phyloP scores from a whole-genome alignment of 139 green algal genomes.

The Chlorella sp. region DNA sequence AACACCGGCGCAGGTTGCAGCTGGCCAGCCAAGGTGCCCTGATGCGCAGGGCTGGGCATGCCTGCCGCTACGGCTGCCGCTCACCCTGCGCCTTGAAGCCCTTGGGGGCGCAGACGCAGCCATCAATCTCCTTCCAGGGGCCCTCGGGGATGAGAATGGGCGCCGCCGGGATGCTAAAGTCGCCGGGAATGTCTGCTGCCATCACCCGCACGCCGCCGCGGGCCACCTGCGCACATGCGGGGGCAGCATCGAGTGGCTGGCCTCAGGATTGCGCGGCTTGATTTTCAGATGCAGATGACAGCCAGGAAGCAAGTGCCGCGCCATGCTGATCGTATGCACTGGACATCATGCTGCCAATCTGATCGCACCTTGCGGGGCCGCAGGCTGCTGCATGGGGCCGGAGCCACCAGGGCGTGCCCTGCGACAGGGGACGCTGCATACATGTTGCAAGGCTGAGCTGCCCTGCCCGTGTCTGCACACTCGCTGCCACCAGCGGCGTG shows the following conservation, averaged over 20 bases:
- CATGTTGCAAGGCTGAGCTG: background rate
- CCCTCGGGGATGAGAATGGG: conserved; percentile 93
- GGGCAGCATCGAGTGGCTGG: background rate
- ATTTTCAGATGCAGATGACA: background rate
- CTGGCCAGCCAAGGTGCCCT: no score
- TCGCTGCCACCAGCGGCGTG: no score
- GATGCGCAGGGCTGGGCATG: no score
- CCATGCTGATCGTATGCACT: no score
- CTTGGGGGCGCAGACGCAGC: conserved; percentile 80
- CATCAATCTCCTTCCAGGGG: conserved; percentile 86
- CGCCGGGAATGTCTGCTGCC: conserved; percentile 26
- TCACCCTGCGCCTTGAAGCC: conserved; percentile 88
- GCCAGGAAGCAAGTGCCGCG: background rate
- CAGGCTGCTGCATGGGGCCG: background rate
- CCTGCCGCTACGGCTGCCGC: background rate
- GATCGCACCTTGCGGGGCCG: background rate
- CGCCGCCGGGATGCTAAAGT: conserved; percentile 80
- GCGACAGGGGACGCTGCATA: background rate
- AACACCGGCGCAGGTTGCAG: no score
- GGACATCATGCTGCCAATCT: background rate
- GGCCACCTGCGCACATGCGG: background rate
- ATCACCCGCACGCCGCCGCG: background rate
- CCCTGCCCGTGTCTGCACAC: no score
- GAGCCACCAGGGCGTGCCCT: background rate
- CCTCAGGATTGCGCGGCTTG: background rate